These are phyloP conservation scores for Moniliella sp. DNA, from an alignment of 1,284 basidiomycete species.

Conservation along the genomic window DNA sequence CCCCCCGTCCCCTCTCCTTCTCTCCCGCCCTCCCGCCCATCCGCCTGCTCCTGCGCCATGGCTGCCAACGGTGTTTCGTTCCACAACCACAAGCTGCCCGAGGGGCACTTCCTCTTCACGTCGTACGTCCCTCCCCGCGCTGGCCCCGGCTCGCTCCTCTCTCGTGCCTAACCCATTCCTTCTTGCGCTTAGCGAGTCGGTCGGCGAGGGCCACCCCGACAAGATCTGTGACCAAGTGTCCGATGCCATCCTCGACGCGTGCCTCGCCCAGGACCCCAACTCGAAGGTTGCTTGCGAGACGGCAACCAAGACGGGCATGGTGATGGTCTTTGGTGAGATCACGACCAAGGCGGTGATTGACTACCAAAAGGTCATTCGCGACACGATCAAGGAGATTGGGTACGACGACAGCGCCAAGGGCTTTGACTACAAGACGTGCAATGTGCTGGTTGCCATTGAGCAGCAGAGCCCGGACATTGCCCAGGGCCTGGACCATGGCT, in stretches of 20 bases:
- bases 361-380: slow-evolving; percentile 89
- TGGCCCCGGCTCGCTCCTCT: no score
- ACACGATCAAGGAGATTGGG: slow-evolving; percentile 84
- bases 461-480: slow-evolving; percentile 99
- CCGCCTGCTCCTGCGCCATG: no score
- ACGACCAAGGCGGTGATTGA: slow-evolving; percentile 83
- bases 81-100: slow-evolving; percentile 13
- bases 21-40: neutral
- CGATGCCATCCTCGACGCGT: slow-evolving; percentile 71
- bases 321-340: slow-evolving; percentile 81
- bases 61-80: no score
- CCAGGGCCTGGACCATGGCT: slow-evolving; percentile 91
- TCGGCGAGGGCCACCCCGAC: slow-evolving; percentile 44
- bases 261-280: slow-evolving; percentile 76
- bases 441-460: slow-evolving; percentile 94
- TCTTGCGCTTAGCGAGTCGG: slow-evolving; percentile 35
- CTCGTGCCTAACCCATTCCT: no score
- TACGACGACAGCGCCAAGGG: slow-evolving; percentile 96
- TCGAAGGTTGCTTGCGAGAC: slow-evolving; percentile 48
- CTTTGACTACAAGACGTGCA: slow-evolving; percentile 93
- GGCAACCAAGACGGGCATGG: slow-evolving; percentile 36
- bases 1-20: neutral
- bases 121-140: no score
- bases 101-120: slow-evolving; percentile 34
- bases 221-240: slow-evolving; percentile 98